Conservation (phyloP, 257 asterid genomes). For the Ballota nigra region DNA sequence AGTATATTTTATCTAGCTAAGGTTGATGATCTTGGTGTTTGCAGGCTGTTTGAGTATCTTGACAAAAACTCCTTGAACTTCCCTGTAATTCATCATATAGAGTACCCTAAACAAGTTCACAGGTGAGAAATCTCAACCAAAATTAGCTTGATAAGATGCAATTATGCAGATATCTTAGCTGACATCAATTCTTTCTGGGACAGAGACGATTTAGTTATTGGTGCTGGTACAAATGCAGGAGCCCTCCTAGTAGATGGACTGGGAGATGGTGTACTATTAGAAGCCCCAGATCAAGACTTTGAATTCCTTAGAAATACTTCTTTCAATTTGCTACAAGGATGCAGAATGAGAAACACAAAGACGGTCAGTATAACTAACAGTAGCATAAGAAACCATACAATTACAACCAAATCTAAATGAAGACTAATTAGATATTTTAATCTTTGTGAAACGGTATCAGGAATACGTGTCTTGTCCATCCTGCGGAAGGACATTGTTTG, state of each 20-base stretch:
- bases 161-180: constrained; percentile 7
- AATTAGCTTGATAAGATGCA: constrained; percentile 11
- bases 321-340: constrained; percentile 94
- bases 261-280: constrained; percentile 90
- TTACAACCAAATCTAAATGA: neutral
- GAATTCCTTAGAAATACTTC: constrained; percentile 89
- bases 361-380: constrained; percentile 49
- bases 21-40: constrained; percentile 19
- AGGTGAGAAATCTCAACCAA: constrained; percentile 45
- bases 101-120: constrained; percentile 71
- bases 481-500: constrained; percentile 94
- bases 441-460: constrained; percentile 41
- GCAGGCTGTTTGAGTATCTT: constrained; percentile 95
- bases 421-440: neutral
- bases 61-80: constrained; percentile 72
- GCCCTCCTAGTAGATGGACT: constrained; percentile 95
- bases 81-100: constrained; percentile 92
- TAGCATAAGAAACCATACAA: neutral
- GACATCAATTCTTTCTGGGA: constrained; percentile 14
- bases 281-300: constrained; percentile 81
- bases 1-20: neutral
- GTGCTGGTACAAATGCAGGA: constrained; percentile 90
- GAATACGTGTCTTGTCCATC: constrained; percentile 99
- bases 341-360: constrained; percentile 99
- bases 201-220: constrained; percentile 93